Evolutionary conservation across 1,284 basidiomycete genomes (phyloP), one percentile per base, ranked within the genome.

Genomic region (Neolentinus lepideus): DNA sequence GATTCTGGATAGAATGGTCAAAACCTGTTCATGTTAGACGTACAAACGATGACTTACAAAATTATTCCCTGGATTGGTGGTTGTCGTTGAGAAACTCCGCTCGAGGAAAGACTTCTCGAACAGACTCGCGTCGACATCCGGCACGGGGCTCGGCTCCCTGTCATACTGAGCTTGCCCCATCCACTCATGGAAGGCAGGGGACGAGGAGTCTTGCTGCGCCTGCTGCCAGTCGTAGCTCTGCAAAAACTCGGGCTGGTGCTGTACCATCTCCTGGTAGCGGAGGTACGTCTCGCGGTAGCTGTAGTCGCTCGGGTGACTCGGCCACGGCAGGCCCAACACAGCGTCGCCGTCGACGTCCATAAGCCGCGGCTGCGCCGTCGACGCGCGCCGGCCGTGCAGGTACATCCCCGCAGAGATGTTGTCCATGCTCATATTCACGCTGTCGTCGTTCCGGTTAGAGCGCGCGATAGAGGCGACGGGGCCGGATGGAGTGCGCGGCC

Each of bases 391-490:
- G 4, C 6, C 16, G 16, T 43, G 38, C 8, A 43, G 38, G 38
- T 43, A 43, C 16, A 6, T 9, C 38, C 38, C 38, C 19, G 38
- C 38, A 16, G 12, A 3, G 38, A 43, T 4, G 38, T 4, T 16
- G 38, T 43, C 38, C 16, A 61, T 65, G 36, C n/a, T 43, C 1
- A 60, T 61, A 12, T 59, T 60, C 46, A 27, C 27, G 24, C 50
- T 38, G 47, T 46, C n/a, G n/a, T 9, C 26, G 52, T 53, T 50
- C 8, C 63, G 45, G 2, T 59, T 56, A 51, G 69, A 59, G 46
- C 67, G 69, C 53, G 71, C 73, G 53, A 70, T 76, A 16, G 73
- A 77, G 71, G 35, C 74, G 77, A 73, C 58, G 78, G 79, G 77
- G n/a, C n/a, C n/a, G n/a, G n/a, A n/a, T n/a, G n/a, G n/a, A 0